Evolutionary conservation across 2,329 filamentous ascomycete species (phyloP), one percentile per base, ranked within the genome.

Genomic region (Penicillium sclerotigenum): DNA sequence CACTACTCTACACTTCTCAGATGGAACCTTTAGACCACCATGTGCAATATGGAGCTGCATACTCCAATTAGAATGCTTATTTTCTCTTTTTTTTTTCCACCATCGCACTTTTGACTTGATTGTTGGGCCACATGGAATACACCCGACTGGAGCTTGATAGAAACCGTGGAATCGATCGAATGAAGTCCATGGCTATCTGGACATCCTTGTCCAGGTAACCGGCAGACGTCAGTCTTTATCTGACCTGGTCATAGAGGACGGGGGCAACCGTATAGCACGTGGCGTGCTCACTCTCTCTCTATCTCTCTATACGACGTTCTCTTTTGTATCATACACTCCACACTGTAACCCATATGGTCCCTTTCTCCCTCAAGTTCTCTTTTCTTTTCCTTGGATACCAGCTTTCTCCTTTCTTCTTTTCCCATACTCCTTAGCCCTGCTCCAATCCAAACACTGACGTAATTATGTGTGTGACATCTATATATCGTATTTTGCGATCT

Each of bases 301-400:
- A 20, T 52, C 42, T 54, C 29, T 54, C 42, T 54, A 50, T 58
- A 54, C 62, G 36, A 61, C 54, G 34, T 50, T 64, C 58, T 38
- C 7, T 34, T 56, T 54, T 64, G 62, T 57, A 62, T 65, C 48
- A 61, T 59, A 65, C 64, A 65, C 61, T 63, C 53, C 56, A 47
- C 61, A 51, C 63, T 54, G 67, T 63, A 70, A 71, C 67, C 63
- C 59, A 66, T 59, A 66, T 59, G 52, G 42, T 56, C 13, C 42
- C 33, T 34, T 43, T 47, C 16, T 14, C 26, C 26, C 47, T 28
- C n/a, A 28, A 36, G 34, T 55, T 59, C 52, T 41, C 45, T 52
- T 53, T 56, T 58, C 52, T 9, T 40, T 52, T 16, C 13, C 10
- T 31, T 33, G 41, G 50, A 52, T 38, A 26, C 7, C 42, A 33